Conservation (phyloP, 2,329 filamentous ascomycete species). For the Pyrenochaeta sp. region DNA sequence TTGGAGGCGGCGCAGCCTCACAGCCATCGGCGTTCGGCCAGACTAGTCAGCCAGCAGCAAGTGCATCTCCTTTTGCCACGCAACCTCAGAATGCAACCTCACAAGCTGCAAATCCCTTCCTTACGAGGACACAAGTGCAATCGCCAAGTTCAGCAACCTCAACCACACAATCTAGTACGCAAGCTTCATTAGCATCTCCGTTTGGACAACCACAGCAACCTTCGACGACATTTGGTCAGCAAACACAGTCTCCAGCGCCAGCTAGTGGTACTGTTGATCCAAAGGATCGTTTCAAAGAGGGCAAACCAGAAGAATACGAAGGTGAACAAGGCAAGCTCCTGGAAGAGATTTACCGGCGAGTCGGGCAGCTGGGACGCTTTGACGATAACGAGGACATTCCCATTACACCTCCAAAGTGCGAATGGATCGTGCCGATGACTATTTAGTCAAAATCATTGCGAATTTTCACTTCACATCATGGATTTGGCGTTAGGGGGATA, state of each 20-base stretch:
- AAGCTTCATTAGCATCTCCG: slow-evolving; percentile 12
- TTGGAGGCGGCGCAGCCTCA: slow-evolving; percentile 19
- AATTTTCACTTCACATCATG: too few species aligned
- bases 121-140: slow-evolving; percentile 20
- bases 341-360: slow-evolving; percentile 69
- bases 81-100: slow-evolving; percentile 12
- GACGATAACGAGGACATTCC: slow-evolving; percentile 75
- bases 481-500: too few species aligned
- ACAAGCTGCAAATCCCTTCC: slow-evolving; percentile 33
- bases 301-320: slow-evolving; percentile 64
- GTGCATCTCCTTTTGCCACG: slow-evolving; percentile 32
- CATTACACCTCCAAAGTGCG: slow-evolving; percentile 76
- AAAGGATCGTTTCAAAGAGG: slow-evolving; percentile 65
- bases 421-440: slow-evolving; percentile 63
- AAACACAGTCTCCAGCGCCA: slow-evolving; percentile 50
- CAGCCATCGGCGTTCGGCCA: slow-evolving; percentile 39
- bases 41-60: slow-evolving; percentile 49
- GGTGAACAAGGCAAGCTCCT: slow-evolving; percentile 61
- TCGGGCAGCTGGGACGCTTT: slow-evolving; percentile 72
- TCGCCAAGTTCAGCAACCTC: slow-evolving; percentile 12
- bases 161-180: slow-evolving; percentile 23
- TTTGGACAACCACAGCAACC: slow-evolving; percentile 13
- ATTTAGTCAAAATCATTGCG: too few species aligned
- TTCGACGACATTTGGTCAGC: slow-evolving; percentile 69
- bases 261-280: slow-evolving; percentile 30